Conservation (phyloP, 306 rosid genomes). For the Lagenaria siceraria region DNA sequence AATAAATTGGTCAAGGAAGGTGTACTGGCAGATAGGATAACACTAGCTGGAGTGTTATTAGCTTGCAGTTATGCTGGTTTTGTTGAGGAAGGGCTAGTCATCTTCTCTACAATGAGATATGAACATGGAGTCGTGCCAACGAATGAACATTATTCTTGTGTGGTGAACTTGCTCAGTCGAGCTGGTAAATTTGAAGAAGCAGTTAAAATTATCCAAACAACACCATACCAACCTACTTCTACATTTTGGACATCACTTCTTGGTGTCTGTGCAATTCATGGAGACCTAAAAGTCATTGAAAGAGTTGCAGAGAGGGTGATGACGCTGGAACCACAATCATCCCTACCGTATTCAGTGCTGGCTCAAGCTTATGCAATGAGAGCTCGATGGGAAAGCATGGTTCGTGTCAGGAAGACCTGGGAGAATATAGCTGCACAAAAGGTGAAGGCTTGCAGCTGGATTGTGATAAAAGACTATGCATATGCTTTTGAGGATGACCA, state of each 20-base stretch:
- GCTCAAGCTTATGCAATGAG: conserved; percentile 44
- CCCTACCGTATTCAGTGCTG: conserved; percentile 48
- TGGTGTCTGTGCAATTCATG: conserved; percentile 28
- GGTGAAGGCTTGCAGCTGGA: conserved; percentile 47
- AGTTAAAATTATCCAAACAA: conserved; percentile 29
- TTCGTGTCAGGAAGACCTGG: conserved; percentile 44
- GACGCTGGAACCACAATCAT: conserved; percentile 35
- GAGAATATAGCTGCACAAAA: conserved; percentile 22
- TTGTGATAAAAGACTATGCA: conserved; percentile 40
- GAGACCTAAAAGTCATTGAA: conserved; percentile 47
- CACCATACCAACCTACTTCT: conserved; percentile 30
- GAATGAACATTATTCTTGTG: conserved; percentile 41
- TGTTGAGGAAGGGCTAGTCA: conserved; percentile 46
- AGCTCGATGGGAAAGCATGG: conserved; percentile 66
- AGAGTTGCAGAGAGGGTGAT: conserved; percentile 42
- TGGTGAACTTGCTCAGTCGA: conserved; percentile 51
- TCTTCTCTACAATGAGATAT: conserved; percentile 45
- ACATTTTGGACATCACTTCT: conserved; percentile 49
- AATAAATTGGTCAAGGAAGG: conserved; percentile 28
- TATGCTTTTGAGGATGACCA: conserved; percentile 45
- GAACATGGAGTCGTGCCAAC: conserved; percentile 44
- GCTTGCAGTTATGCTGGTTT: conserved; percentile 64
- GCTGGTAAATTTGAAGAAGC: conserved; percentile 61
- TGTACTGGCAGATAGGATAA: conserved; percentile 41
- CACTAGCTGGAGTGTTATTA: conserved; percentile 46